Evolutionary conservation across 108 stramenopile genomes (phyloP), one percentile per base, ranked within the genome.

Genomic region (Fragilaria crotonensis): DNA sequence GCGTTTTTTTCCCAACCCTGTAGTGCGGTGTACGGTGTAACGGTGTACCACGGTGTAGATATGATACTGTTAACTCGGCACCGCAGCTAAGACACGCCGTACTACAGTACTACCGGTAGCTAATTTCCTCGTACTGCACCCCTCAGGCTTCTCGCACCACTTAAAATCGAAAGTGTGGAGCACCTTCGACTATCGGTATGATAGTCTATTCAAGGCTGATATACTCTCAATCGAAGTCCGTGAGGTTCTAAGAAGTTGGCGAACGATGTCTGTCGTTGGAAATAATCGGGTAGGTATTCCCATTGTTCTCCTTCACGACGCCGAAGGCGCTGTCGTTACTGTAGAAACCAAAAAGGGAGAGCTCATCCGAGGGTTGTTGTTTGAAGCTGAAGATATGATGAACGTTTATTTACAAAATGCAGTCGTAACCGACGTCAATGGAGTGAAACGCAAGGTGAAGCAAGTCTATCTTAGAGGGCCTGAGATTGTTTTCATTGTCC

Each of bases 321-420:
- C 83, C 48, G 91, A 89, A 63, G 87, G 91, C 3, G 85, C 82
- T 3, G 87, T 93, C 31, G 49, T 89, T 14, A 84, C 86, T 48
- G 78, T 93, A 30, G 91, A 93, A 67, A 93, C 91, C 30, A 93
- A 85, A 57, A n/a, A n/a, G n/a, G 87, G 87, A 23, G 84, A 93
- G 57, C 55, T 87, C 25, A 84, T 93, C 36, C 87, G 91, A 7
- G 91, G 91, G 22, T 61, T 89, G 0, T 59, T 93, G 25, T 93
- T 93, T 63, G 91, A 93, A 63, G 91, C 91, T 3, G 91, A 93
- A 72, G 90, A 88, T 70, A 78, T 80, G 77, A 91, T 91, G 90
- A 91, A 91, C 68, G 70, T 91, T 52, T 91, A 91, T 67, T 68
- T 91, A 19, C 84, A 87, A 63, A 87, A 91, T 64, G 81, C 80